Evolutionary conservation across 345 rosid species (phyloP).

Genomic region (Euclidium syriacum): DNA sequence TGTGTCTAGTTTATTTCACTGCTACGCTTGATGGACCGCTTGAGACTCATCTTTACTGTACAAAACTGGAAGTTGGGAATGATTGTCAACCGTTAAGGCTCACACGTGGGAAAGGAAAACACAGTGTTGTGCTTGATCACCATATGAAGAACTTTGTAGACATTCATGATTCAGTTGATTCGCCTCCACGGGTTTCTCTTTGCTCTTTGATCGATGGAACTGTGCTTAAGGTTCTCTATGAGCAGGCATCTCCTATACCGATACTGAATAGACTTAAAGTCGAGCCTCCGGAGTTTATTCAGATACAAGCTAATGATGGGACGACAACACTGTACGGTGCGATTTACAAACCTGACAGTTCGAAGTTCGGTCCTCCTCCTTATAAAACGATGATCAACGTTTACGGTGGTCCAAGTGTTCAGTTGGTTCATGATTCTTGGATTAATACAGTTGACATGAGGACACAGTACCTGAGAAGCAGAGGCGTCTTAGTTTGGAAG

Average conservation of each 20-base stretch:
- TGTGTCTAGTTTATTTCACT: constrained; percentile 66
- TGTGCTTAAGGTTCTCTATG: constrained; percentile 55
- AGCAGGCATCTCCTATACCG: constrained; percentile 53
- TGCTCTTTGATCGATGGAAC: constrained; percentile 66
- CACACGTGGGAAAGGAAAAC: constrained; percentile 85
- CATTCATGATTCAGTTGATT: constrained; percentile 73
- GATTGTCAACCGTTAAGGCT: constrained; percentile 50
- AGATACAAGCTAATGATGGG: constrained; percentile 73
- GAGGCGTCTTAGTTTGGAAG: constrained; percentile 95
- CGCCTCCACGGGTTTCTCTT: constrained; percentile 61
- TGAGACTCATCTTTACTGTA: constrained; percentile 65
- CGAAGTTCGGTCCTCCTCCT: constrained; percentile 86
- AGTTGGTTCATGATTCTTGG: constrained; percentile 76
- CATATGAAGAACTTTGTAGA: constrained; percentile 80
- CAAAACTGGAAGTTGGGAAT: constrained; percentile 43
- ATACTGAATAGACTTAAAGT: constrained; percentile 52
- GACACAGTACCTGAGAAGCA: constrained; percentile 84
- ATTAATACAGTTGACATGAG: constrained; percentile 85
- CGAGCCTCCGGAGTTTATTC: constrained; percentile 71
- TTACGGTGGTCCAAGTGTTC: constrained; percentile 88
- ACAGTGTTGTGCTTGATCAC: constrained; percentile 72
- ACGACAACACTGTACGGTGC: constrained; percentile 54
- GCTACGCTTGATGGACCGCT: constrained; percentile 79
- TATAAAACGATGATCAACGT: constrained; percentile 80
- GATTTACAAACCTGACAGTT: constrained; percentile 65